phyloP scores from a whole-genome alignment of 768 basidiomycete genomes.

The Pleurotus djamor region DNA sequence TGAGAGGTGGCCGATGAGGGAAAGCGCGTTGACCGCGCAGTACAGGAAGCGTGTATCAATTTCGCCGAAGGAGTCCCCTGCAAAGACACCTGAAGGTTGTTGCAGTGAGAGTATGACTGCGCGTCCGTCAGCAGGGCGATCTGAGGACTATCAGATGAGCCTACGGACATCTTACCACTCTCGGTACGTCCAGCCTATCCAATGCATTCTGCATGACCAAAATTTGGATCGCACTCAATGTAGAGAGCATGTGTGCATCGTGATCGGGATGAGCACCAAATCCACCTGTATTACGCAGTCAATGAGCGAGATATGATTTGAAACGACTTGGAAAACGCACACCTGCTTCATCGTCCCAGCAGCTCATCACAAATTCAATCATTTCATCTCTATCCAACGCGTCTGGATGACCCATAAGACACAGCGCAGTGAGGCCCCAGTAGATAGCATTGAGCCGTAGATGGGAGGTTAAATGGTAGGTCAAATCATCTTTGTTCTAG shows the following conservation, averaged over 20 bases:
- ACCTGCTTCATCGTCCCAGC: slow-evolving; percentile 94
- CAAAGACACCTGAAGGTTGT: slow-evolving; percentile 83
- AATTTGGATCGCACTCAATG: slow-evolving; percentile 91
- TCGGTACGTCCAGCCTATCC: slow-evolving; percentile 64
- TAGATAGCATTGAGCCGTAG: slow-evolving; percentile 95
- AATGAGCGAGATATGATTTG: not conserved
- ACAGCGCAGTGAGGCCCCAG: slow-evolving; percentile 92
- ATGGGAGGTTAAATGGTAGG: slow-evolving; percentile 90
- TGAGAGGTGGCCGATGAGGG: slow-evolving; percentile 74
- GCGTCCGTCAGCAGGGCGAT: slow-evolving; percentile 2
- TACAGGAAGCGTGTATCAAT: slow-evolving; percentile 89
- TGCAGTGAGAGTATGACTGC: slow-evolving; percentile 84
- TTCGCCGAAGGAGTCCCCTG: slow-evolving; percentile 92
- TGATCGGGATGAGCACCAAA: slow-evolving; percentile 94
- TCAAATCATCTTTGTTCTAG: slow-evolving; percentile 82
- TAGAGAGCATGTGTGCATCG: slow-evolving; percentile 86
- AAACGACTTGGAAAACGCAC: slow-evolving; percentile 9
- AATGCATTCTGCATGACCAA: slow-evolving; percentile 82
- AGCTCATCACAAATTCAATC: slow-evolving; percentile 88
- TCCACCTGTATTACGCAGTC: slow-evolving; percentile 51
- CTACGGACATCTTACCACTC: slow-evolving; percentile 69
- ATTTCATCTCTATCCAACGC: slow-evolving; percentile 83
- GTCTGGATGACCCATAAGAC: slow-evolving; percentile 73
- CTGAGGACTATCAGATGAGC: slow-evolving; percentile 7
- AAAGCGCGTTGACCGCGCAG: slow-evolving; percentile 81